Conservation (phyloP, 1,284 basidiomycete genomes). For the Entoloma clypeatum region DNA sequence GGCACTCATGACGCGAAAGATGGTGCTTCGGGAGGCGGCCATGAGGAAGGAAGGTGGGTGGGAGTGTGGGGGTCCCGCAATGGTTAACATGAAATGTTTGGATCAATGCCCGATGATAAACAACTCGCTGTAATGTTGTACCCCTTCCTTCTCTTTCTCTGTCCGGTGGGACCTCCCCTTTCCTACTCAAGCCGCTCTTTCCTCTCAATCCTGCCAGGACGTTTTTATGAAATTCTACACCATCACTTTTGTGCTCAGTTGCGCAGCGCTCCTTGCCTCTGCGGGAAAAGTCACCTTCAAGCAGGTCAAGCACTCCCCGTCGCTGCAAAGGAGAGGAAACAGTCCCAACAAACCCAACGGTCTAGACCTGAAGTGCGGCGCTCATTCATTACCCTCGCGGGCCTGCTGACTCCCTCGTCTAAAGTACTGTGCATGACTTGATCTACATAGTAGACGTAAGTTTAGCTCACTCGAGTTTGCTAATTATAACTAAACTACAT, state of each 20-base stretch:
- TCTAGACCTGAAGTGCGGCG: constrained; percentile 41
- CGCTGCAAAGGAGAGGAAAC: constrained; percentile 29
- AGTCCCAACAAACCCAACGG: constrained; percentile 26
- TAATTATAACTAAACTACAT: constrained; percentile 5
- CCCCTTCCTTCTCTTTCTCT: constrained; percentile 13
- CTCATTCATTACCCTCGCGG: background rate
- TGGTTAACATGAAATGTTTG: background rate
- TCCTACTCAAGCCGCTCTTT: constrained; percentile 20
- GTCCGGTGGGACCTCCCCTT: constrained; percentile 12
- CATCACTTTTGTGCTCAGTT: constrained; percentile 27
- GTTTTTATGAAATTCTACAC: constrained; percentile 31
- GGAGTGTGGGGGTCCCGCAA: constrained; percentile 4
- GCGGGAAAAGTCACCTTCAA: constrained; percentile 39
- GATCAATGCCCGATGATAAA: constrained; percentile 17
- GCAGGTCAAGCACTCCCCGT: constrained; percentile 30
- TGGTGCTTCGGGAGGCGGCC: constrained; percentile 55
- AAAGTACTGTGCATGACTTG: constrained; percentile 68
- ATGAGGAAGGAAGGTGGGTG: constrained; percentile 32
- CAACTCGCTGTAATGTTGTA: constrained; percentile 16
- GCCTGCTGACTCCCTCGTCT: background rate
- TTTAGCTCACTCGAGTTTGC: constrained; percentile 16
- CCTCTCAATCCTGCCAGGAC: constrained; percentile 11
- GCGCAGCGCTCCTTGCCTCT: constrained; percentile 30
- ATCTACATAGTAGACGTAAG: constrained; percentile 73
- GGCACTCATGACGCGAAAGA: constrained; percentile 67